A percentile compares a stretch with the other conserved stretches of the same genome.
phyloP scores from a whole-genome alignment of 164 flowering plant genomes.

The Tinospora cordifolia region DNA sequence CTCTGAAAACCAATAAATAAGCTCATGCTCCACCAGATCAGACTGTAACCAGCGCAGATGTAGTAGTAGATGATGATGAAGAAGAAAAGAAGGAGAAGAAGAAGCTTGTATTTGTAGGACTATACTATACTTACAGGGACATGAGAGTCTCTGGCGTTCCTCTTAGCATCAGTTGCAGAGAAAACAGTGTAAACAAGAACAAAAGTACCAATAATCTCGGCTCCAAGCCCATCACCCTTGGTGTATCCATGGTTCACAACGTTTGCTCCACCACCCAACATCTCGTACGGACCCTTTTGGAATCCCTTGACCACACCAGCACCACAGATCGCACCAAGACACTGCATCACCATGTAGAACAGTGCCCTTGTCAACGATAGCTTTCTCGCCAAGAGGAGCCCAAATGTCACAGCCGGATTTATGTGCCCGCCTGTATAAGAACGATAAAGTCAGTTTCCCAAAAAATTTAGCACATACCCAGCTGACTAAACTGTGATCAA shows the following conservation, averaged over 20 bases:
- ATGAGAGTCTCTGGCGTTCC: slow-evolving; percentile 63
- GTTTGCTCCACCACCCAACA: slow-evolving; percentile 47
- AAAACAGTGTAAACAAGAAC: slow-evolving; percentile 60
- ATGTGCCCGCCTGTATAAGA: slow-evolving; percentile 52
- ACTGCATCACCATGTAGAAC: slow-evolving; percentile 56
- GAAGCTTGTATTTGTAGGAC: no score
- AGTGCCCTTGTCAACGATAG: slow-evolving; percentile 49
- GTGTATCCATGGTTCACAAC: slow-evolving; percentile 43
- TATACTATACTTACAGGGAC: slow-evolving; percentile 44
- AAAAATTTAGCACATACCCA: no score
- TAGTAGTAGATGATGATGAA: background rate
- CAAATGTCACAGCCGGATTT: slow-evolving; percentile 63
- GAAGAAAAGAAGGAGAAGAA: background rate
- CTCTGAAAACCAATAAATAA: no score
- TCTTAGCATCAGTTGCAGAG: slow-evolving; percentile 69
- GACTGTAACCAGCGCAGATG: no score
- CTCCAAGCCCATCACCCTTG: slow-evolving; percentile 49
- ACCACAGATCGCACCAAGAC: slow-evolving; percentile 55
- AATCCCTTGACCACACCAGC: slow-evolving; percentile 62
- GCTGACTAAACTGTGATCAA: no score
- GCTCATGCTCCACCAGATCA: no score
- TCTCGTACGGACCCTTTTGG: slow-evolving; percentile 23
- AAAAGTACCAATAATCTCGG: slow-evolving; percentile 57
- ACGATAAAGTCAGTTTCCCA: no score
- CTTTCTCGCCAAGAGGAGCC: slow-evolving; percentile 56